Conservation (phyloP, 2,329 filamentous ascomycete species). For the Aspergillus nomiae region DNA sequence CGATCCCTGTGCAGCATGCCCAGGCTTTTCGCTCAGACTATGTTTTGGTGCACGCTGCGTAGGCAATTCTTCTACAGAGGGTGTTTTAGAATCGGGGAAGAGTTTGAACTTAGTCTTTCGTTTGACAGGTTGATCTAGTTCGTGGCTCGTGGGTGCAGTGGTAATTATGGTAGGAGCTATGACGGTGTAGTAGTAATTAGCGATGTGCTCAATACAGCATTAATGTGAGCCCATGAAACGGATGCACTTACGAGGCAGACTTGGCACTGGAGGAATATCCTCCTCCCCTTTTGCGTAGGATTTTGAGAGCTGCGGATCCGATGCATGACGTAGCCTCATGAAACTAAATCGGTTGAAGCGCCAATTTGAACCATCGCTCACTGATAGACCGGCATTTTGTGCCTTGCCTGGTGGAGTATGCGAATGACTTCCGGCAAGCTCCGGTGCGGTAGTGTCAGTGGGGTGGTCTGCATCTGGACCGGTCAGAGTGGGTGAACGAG, state of each 20-base stretch:
- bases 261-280: slow-evolving; percentile 50
- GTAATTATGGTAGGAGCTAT: slow-evolving; percentile 75
- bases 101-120: slow-evolving; percentile 45
- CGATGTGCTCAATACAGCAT: slow-evolving; percentile 5
- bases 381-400: slow-evolving; percentile 20
- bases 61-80: slow-evolving; percentile 34
- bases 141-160: slow-evolving; percentile 76
- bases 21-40: slow-evolving; percentile 18
- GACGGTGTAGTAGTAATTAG: slow-evolving; percentile 20
- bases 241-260: slow-evolving; percentile 40
- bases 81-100: slow-evolving; percentile 35
- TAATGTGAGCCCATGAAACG: neutral
- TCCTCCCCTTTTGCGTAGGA: slow-evolving; percentile 66
- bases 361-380: slow-evolving; percentile 26
- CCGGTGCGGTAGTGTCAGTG: slow-evolving; percentile 11
- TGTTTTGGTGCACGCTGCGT: slow-evolving; percentile 13
- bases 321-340: slow-evolving; percentile 86
- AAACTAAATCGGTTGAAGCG: slow-evolving; percentile 61
- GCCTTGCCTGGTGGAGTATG: slow-evolving; percentile 18
- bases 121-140: slow-evolving; percentile 52
- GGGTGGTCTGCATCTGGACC: slow-evolving; percentile 20
- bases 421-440: slow-evolving; percentile 18
- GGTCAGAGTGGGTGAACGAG: slow-evolving; percentile 27
- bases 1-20: slow-evolving; percentile 28
- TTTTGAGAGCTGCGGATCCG: slow-evolving; percentile 82